These are phyloP conservation scores for Scheffersomyces titani DNA, from an alignment of 1,139 yeast genomes.

Conservation along the genomic window DNA sequence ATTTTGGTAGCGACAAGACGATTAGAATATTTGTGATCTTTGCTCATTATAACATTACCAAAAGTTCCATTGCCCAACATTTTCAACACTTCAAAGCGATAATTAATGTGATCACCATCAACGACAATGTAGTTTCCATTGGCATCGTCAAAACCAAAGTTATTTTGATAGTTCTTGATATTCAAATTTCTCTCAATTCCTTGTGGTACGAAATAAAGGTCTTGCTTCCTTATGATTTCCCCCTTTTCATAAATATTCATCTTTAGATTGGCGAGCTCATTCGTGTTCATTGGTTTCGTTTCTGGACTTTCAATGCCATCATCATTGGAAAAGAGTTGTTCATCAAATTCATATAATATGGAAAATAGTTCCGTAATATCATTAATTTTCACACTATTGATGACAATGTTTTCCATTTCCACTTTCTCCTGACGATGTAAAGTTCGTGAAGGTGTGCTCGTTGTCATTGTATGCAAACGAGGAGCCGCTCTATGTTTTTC, in stretches of 20 bases:
- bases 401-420: background rate
- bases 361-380: constrained; percentile 1
- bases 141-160: constrained; percentile 75
- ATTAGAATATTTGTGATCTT: constrained; percentile 57
- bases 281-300: background rate
- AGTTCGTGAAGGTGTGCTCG: background rate
- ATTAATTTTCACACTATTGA: background rate
- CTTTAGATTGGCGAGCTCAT: background rate
- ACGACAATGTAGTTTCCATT: constrained; percentile 62
- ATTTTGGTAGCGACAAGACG: constrained; percentile 71
- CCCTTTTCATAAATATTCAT: constrained; percentile 55
- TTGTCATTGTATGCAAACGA: background rate
- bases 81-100: constrained; percentile 63
- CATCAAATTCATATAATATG: background rate
- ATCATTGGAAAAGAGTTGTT: background rate
- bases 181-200: constrained; percentile 32
- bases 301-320: background rate
- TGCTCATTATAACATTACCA: constrained; percentile 74
- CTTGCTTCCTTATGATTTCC: constrained; percentile 46
- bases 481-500: background rate
- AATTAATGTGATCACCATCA: constrained; percentile 73
- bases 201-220: constrained; percentile 39
- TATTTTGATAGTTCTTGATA: constrained; percentile 43
- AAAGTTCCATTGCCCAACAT: constrained; percentile 80
- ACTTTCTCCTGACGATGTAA: background rate